Percentiles rank a stretch among this genome's conserved stretches.
phyloP scores from a whole-genome alignment of 1,284 basidiomycete species.

The Veloporphyrellus conicus region DNA sequence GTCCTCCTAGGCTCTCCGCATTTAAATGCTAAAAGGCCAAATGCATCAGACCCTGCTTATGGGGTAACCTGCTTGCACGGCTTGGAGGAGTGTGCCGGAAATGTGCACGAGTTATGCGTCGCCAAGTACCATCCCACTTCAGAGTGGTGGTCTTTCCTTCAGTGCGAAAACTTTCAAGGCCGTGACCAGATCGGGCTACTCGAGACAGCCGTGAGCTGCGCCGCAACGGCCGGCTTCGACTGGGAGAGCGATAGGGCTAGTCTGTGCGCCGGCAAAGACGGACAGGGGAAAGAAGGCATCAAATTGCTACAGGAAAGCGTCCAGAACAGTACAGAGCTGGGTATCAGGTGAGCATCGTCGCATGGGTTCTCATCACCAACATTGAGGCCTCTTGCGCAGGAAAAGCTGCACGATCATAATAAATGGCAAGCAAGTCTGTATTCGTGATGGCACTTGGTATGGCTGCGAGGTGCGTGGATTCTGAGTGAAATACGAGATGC shows the following conservation, averaged over 20 bases:
- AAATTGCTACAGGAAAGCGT: conserved; percentile 60
- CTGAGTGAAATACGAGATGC: conserved; percentile 27
- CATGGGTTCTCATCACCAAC: conserved; percentile 2
- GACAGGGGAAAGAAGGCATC: conserved; percentile 59
- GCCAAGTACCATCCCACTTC: conserved; percentile 48
- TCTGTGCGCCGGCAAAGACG: conserved; percentile 55
- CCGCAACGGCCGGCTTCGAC: conserved; percentile 57
- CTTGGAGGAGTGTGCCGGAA: conserved; percentile 75
- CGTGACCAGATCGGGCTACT: conserved; percentile 60
- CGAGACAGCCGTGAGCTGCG: conserved; percentile 64
- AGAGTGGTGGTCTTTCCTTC: conserved; percentile 71
- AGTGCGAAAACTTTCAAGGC: conserved; percentile 74
- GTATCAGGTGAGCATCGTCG: conserved; percentile 50
- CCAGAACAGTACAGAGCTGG: conserved; percentile 42
- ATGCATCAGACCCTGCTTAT: conserved; percentile 60
- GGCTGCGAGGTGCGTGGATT: conserved; percentile 69
- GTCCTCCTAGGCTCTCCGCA: conserved; percentile 5
- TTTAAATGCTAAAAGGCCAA: conserved; percentile 45
- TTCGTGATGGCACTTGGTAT: conserved; percentile 78
- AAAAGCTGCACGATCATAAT: conserved; percentile 85
- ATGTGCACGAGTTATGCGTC: conserved; percentile 81
- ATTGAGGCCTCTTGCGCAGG: conserved; percentile 35
- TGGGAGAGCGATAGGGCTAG: conserved; percentile 63
- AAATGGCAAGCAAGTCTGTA: conserved; percentile 62
- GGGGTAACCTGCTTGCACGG: conserved; percentile 81